These are phyloP conservation scores for Coprinopsis marcescibilis DNA, from an alignment of 768 basidiomycete genomes.

Conservation along the genomic window DNA sequence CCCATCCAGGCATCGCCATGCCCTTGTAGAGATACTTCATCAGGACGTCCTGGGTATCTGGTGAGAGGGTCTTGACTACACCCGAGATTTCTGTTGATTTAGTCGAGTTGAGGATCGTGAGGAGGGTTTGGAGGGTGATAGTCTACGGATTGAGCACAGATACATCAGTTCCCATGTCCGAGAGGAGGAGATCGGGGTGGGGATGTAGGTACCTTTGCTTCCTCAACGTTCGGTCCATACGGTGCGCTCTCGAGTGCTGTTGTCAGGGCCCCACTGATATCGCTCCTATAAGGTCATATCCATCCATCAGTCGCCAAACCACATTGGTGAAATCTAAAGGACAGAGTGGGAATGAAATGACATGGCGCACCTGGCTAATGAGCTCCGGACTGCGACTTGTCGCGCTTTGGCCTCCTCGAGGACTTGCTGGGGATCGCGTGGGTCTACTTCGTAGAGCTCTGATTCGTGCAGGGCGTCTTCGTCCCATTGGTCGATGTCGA, in stretches of 20 bases:
- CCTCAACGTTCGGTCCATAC: slow-evolving; percentile 82
- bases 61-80: slow-evolving; percentile 66
- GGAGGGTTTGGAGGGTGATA: slow-evolving; percentile 70
- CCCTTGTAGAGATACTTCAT: slow-evolving; percentile 99
- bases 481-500: slow-evolving; percentile 91
- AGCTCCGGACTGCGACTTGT: slow-evolving; percentile 61
- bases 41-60: slow-evolving; percentile 78
- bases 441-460: slow-evolving; percentile 85
- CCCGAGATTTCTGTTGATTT: slow-evolving; percentile 80
- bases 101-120: slow-evolving; percentile 91
- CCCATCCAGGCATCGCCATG: slow-evolving; percentile 67
- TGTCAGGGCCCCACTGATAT: slow-evolving; percentile 67
- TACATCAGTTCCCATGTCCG: neutral
- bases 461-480: slow-evolving; percentile 83
- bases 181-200: neutral
- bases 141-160: slow-evolving; percentile 38
- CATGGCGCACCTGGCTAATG: slow-evolving; percentile 62
- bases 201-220: slow-evolving; percentile 68
- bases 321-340: too few species aligned
- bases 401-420: slow-evolving; percentile 74
- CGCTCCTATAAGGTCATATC: slow-evolving; percentile 45
- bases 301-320: neutral
- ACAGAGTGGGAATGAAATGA: neutral
- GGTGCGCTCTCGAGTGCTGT: slow-evolving; percentile 74
- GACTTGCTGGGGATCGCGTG: slow-evolving; percentile 68